Evolutionary conservation across 2,329 filamentous ascomycete genomes (phyloP).

Genomic region (Neospermospora avenae): DNA sequence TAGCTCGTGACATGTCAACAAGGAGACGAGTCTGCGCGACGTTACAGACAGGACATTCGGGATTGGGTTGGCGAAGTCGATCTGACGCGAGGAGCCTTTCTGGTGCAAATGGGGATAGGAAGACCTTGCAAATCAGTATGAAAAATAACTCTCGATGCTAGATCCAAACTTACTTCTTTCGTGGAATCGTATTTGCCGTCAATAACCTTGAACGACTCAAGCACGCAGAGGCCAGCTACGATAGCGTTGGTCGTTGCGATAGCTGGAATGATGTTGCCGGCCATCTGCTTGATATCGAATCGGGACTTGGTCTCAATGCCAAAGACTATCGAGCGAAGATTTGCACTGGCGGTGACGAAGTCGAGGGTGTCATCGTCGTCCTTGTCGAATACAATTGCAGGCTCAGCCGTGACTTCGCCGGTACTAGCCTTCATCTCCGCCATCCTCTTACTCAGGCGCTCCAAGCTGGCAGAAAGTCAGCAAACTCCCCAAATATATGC

Average conservation of each 20-base stretch:
- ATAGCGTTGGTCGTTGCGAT: conserved; percentile 98
- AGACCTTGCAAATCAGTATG: conserved; percentile 51
- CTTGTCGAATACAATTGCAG: conserved; percentile 87
- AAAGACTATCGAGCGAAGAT: conserved; percentile 85
- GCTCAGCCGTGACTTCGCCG: conserved; percentile 48
- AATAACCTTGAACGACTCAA: conserved; percentile 90
- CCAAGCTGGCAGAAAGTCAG: conserved; percentile 51
- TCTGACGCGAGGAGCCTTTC: conserved; percentile 59
- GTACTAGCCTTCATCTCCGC: conserved; percentile 54
- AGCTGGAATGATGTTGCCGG: conserved; percentile 96
- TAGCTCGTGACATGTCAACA: conserved; percentile 69
- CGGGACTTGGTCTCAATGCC: conserved; percentile 84
- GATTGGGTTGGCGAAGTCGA: conserved; percentile 63
- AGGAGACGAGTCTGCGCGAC: conserved; percentile 64
- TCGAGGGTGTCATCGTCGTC: conserved; percentile 94
- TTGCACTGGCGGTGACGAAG: conserved; percentile 87
- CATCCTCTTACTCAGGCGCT: conserved; percentile 71
- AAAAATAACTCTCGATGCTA: neutral
- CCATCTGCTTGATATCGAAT: conserved; percentile 99
- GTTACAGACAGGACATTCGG: conserved; percentile 79
- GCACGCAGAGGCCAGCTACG: conserved; percentile 85
- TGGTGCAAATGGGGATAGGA: conserved; percentile 66
- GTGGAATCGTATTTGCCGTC: conserved; percentile 66
- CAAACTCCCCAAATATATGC: neutral
- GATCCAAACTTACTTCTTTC: conserved; percentile 59